Evolutionary conservation across 2,329 filamentous ascomycete species (phyloP).

Genomic region (Amesomyces nigricolor): DNA sequence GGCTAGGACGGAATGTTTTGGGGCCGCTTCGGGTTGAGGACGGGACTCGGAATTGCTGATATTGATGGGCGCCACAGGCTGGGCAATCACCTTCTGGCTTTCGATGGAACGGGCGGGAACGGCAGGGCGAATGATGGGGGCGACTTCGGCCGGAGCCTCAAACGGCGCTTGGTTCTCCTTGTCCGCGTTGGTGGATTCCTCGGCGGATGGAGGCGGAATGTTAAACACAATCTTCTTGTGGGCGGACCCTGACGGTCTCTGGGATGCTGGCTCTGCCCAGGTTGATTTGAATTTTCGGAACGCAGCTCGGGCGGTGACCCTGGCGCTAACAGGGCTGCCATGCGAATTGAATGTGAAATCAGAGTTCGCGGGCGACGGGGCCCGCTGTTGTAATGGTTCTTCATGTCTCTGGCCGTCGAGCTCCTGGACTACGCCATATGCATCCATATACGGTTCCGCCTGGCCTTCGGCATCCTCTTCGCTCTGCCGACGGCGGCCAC

Average conservation of each 20-base stretch:
- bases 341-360: slow-evolving; percentile 48
- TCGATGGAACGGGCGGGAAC: slow-evolving; percentile 34
- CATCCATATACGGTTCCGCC: slow-evolving; percentile 30
- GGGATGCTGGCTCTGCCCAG: slow-evolving; percentile 26
- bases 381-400: slow-evolving; percentile 35
- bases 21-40: slow-evolving; percentile 57
- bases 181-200: slow-evolving; percentile 60
- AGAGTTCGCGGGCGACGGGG: slow-evolving; percentile 41
- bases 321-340: slow-evolving; percentile 53
- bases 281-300: slow-evolving; percentile 31
- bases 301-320: slow-evolving; percentile 36
- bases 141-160: not conserved
- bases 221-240: slow-evolving; percentile 44
- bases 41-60: not conserved
- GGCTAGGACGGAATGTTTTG: not conserved
- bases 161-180: slow-evolving; percentile 80
- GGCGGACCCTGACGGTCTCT: slow-evolving; percentile 29
- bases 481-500: slow-evolving; percentile 62
- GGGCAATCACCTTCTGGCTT: slow-evolving; percentile 53
- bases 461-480: slow-evolving; percentile 56
- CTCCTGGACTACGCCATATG: slow-evolving; percentile 18
- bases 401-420: slow-evolving; percentile 31
- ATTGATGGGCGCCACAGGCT: slow-evolving; percentile 42
- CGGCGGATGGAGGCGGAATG: slow-evolving; percentile 48
- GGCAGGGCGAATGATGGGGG: not conserved